Evolutionary conservation across 495 filamentous ascomycete genomes (phyloP), one percentile per base, ranked within the genome.

Genomic region (Amorphotheca resinae): DNA sequence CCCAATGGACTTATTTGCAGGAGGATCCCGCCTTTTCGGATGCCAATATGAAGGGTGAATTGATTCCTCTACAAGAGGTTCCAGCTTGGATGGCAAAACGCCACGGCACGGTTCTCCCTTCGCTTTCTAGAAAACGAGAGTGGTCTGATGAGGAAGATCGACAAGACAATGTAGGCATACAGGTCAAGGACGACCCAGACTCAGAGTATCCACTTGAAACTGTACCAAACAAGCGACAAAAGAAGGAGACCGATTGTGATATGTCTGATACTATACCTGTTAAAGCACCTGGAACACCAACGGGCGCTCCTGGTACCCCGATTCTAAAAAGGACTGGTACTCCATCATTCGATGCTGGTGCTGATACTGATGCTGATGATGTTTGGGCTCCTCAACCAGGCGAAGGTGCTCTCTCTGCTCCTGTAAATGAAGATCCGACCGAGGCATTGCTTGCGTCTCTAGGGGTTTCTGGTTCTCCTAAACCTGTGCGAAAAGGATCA

Each of bases 21-120:
- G 38, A 65, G 25, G 70, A 76, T 47, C 73, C 72, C 0, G 51
- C 56, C 1, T 75, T 74, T 47, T 53, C 49, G 9, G 44, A 52
- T 6, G 55, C 59, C 21, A 36, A 36, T 4, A 52, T 58, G 5
- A 62, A 65, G 12, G 41, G 42, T 26, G 35, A 36, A 15, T 32
- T 57, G 9, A 50, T 57, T 33, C 50, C 54, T 4, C 22, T 53
- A 1, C 34, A 46, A 17, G 31, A 51, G 15, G 22, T 57, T 25
- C 32, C 28, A 6, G 31, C 22, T 2, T 57, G 50, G 50, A 51
- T 45, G 14, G 44, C 38, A 6, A 40, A 20, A 18, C 38, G 47
- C 9, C 46, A 53, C 9, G 37, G 40, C 11, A 37, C 20, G 9
- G 34, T 17, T 37, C 14, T 9, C 4, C 18, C 18, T 11, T 28